These are phyloP conservation scores for Chloranthus sessilifolius DNA, from an alignment of 164 flowering plant genomes.

Conservation along the genomic window DNA sequence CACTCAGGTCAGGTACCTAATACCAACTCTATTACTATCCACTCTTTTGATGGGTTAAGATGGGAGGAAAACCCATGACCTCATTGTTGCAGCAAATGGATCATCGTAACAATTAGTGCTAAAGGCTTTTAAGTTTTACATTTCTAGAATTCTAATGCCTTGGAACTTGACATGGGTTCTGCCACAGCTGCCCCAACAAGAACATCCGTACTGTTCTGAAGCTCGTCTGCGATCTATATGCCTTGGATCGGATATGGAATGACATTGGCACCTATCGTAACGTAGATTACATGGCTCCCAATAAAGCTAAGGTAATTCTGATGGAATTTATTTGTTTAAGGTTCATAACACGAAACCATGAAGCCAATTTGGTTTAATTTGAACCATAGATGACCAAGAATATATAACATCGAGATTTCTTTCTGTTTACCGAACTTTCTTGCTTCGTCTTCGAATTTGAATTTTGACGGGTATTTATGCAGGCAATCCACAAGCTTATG, in stretches of 20 bases:
- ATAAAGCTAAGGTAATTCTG: slow-evolving; percentile 86
- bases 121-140: no score
- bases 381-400: not conserved
- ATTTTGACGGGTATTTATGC: slow-evolving; percentile 22
- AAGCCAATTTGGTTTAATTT: not conserved
- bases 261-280: slow-evolving; percentile 96
- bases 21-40: no score
- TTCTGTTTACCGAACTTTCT: not conserved
- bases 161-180: slow-evolving; percentile 7
- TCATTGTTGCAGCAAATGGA: no score
- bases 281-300: slow-evolving; percentile 96
- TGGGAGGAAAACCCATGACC: no score
- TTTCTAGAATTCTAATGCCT: no score
- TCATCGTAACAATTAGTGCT: no score
- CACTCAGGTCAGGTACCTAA: no score
- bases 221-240: slow-evolving; percentile 91
- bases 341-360: not conserved
- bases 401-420: not conserved
- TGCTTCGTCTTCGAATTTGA: not conserved
- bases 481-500: slow-evolving; percentile 94
- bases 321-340: not conserved
- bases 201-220: slow-evolving; percentile 62
- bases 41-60: no score
- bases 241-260: slow-evolving; percentile 89
- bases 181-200: slow-evolving; percentile 70